Evolutionary conservation across 2,329 filamentous ascomycete genomes (phyloP).

Genomic region (Microcera coccophila): DNA sequence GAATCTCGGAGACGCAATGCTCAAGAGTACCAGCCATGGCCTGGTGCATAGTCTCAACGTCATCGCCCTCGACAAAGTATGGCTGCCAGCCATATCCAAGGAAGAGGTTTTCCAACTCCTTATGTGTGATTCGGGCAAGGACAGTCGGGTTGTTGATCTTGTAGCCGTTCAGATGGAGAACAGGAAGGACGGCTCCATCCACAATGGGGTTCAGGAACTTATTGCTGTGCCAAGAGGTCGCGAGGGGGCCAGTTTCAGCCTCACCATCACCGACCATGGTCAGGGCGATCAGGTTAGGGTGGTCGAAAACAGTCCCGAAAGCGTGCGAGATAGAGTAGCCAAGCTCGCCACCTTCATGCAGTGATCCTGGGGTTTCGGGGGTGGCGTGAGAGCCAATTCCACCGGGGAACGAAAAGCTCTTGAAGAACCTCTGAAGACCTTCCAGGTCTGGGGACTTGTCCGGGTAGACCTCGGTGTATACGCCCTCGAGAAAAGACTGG

Average conservation of each 20-base stretch:
- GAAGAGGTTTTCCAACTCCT: slow-evolving; percentile 67
- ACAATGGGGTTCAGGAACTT: slow-evolving; percentile 78
- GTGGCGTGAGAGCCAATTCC: slow-evolving; percentile 76
- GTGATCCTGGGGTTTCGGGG: slow-evolving; percentile 71
- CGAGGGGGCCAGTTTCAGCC: slow-evolving; percentile 74
- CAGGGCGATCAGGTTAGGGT: slow-evolving; percentile 69
- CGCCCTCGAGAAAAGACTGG: slow-evolving; percentile 72
- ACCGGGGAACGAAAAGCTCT: slow-evolving; percentile 77
- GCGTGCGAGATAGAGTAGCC: slow-evolving; percentile 79
- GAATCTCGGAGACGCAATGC: slow-evolving; percentile 66
- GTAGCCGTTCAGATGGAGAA: slow-evolving; percentile 78
- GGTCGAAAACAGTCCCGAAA: slow-evolving; percentile 71
- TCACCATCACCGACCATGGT: slow-evolving; percentile 80
- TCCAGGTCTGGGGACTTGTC: slow-evolving; percentile 65
- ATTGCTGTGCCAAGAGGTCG: slow-evolving; percentile 76
- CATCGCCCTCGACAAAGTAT: slow-evolving; percentile 75
- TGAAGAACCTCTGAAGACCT: slow-evolving; percentile 73
- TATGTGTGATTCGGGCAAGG: slow-evolving; percentile 68
- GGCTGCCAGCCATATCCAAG: slow-evolving; percentile 73
- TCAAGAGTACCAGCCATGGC: slow-evolving; percentile 77
- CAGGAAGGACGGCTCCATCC: slow-evolving; percentile 72
- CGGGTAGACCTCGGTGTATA: slow-evolving; percentile 74
- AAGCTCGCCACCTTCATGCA: slow-evolving; percentile 77
- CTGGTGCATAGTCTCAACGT: slow-evolving; percentile 72
- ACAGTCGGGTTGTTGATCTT: slow-evolving; percentile 81